Conservation (phyloP, 352 stramenopile species). For the Globisporangium paroecandrum region DNA sequence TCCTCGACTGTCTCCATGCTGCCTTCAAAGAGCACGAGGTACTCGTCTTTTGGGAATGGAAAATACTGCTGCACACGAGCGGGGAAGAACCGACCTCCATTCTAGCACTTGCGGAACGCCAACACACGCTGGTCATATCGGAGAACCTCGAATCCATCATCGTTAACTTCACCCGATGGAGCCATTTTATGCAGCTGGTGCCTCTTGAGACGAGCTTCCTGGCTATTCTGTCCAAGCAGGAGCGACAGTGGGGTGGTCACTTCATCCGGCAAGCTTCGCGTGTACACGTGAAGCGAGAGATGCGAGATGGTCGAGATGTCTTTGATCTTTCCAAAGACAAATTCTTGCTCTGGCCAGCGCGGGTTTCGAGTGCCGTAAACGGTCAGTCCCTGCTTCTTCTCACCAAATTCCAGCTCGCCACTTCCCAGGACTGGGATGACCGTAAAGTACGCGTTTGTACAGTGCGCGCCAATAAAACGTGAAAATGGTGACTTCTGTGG, state of each 20-base stretch:
- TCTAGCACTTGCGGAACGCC: slow-evolving; percentile 50
- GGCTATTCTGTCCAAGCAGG: slow-evolving; percentile 28
- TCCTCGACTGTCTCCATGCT: slow-evolving; percentile 55
- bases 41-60: slow-evolving; percentile 44
- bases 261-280: slow-evolving; percentile 42
- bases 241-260: slow-evolving; percentile 25
- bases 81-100: slow-evolving; percentile 58
- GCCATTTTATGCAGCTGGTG: slow-evolving; percentile 54
- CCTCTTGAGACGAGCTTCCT: slow-evolving; percentile 36
- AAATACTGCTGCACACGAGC: slow-evolving; percentile 50
- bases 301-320: slow-evolving; percentile 52
- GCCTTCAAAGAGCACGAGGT: slow-evolving; percentile 57
- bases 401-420: slow-evolving; percentile 35
- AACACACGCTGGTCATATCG: slow-evolving; percentile 62
- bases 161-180: slow-evolving; percentile 41
- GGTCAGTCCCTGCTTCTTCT: slow-evolving; percentile 59
- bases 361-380: slow-evolving; percentile 62
- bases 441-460: slow-evolving; percentile 64
- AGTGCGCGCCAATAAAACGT: no score
- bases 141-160: slow-evolving; percentile 48
- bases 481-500: no score
- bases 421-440: slow-evolving; percentile 50
- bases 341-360: slow-evolving; percentile 58
- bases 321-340: slow-evolving; percentile 56
- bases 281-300: slow-evolving; percentile 69